These are phyloP conservation scores for Hippophae tibetana DNA, from an alignment of 306 rosid genomes.

Conservation along the genomic window DNA sequence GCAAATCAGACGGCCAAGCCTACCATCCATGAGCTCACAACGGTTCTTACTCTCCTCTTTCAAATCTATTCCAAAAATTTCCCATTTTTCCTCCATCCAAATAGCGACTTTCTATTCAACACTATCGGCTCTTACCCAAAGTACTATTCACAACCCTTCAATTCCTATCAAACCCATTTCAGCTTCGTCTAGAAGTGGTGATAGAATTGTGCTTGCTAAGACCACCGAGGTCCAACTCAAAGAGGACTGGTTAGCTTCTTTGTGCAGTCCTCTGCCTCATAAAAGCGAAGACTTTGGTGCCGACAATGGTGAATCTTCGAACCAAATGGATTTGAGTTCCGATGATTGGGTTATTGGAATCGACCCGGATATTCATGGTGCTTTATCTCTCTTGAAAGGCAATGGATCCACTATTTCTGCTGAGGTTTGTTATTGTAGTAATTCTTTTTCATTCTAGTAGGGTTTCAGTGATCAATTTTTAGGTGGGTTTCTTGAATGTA, in stretches of 20 bases:
- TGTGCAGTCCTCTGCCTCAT: constrained; percentile 42
- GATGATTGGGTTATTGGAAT: constrained; percentile 56
- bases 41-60: constrained; percentile 5
- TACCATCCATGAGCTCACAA: not conserved
- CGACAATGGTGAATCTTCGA: constrained; percentile 9
- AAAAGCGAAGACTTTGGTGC: constrained; percentile 9
- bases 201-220: no score
- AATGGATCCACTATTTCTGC: constrained; percentile 34
- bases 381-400: constrained; percentile 56
- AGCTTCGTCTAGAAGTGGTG: not conserved
- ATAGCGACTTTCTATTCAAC: constrained; percentile 27
- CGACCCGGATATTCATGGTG: constrained; percentile 83
- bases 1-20: not conserved
- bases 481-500: no score
- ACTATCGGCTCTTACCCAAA: constrained; percentile 3
- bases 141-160: constrained; percentile 13
- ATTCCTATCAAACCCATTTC: constrained; percentile 5
- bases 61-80: not conserved
- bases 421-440: constrained; percentile 36
- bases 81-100: constrained; percentile 10
- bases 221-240: constrained; percentile 46
- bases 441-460: not conserved
- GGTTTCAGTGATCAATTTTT: no score
- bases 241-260: constrained; percentile 77
- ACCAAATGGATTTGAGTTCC: constrained; percentile 18